Evolutionary conservation across 176 grass and related monocot species (phyloP).

Genomic region (Carex kokanica): DNA sequence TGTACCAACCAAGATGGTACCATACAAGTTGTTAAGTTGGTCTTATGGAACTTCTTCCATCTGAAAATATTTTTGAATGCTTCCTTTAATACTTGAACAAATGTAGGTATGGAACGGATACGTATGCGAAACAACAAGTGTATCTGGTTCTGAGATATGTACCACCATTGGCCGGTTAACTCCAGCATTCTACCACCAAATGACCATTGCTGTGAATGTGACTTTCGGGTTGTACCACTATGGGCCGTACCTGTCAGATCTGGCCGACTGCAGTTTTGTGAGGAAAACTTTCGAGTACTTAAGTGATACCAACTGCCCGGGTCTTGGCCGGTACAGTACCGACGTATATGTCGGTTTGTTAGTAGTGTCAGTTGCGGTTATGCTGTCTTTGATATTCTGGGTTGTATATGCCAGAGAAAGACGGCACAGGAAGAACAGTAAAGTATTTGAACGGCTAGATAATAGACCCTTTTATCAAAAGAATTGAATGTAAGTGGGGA

Average conservation of each 20-base stretch:
- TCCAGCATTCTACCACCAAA: slow-evolving; percentile 44
- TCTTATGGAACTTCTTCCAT: no score
- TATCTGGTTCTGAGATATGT: slow-evolving; percentile 46
- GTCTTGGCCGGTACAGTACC: slow-evolving; percentile 43
- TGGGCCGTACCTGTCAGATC: slow-evolving; percentile 40
- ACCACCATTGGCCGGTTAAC: slow-evolving; percentile 57
- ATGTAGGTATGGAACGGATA: slow-evolving; percentile 48
- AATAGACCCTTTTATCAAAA: not conserved
- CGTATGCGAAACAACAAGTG: slow-evolving; percentile 24
- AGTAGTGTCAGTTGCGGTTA: slow-evolving; percentile 36
- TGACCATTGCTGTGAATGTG: slow-evolving; percentile 32
- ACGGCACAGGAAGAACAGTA: slow-evolving; percentile 7
- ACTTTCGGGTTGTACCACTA: slow-evolving; percentile 43
- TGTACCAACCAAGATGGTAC: not conserved
- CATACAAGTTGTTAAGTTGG: no score
- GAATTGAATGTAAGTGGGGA: not conserved
- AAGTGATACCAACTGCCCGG: slow-evolving; percentile 36
- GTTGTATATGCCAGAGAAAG: slow-evolving; percentile 42
- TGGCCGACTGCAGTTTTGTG: slow-evolving; percentile 67
- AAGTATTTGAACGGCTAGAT: slow-evolving; percentile 1
- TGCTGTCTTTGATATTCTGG: slow-evolving; percentile 39
- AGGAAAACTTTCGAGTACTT: slow-evolving; percentile 52
- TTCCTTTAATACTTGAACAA: not conserved
- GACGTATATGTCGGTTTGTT: slow-evolving; percentile 45
- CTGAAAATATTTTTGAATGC: not conserved